Base-by-base conservation (phyloP, 495 filamentous ascomycete species). In the Daldinia caldariorum region DNA sequence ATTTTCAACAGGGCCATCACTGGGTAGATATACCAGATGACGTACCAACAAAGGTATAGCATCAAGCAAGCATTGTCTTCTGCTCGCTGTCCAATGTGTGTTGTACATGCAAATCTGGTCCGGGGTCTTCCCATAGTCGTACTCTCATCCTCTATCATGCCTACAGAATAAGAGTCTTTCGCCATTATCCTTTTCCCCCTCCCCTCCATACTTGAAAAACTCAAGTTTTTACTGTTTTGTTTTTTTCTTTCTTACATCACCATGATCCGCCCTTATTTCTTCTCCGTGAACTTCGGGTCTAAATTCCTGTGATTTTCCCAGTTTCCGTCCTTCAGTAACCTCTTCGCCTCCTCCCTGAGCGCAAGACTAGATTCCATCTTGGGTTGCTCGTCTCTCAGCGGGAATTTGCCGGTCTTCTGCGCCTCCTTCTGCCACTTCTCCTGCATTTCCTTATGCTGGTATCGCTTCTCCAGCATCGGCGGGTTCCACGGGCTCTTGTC, bases 1-100 rank as follows among this genome's bases (percentile, higher is more conserved):
- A 89, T 63, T 97, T 94, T 73, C 94, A 96, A 75, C 85, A 84
- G 61, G 78, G 83, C 18, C 84, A 89, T 29, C 86, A 87, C 74
- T 97, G 94, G 94, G 73, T 72, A 53, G 73, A 78, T 1, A 57
- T 14, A 22, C 51, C 58, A 26, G 26, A 47, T 26, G 68, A 53
- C 38, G 45, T 57, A 3, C 26, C 26, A 1, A 29, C 50, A 68
- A 26, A 20, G 13, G 22, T 18, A 26, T 41, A 31, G 49, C 12
- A 43, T 43, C 14, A 22, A 26, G 35, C 14, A 62, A 53, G 29
- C 12, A 16, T 41, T 63, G 14, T 20, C 39, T 13, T 13, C 58
- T 53, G 41, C 58, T 64, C 50, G 37, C n/a, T 61, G 63, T 54
- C 20, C 35, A 50, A 58, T 20, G 38, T 59, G 54, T 64, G 47